phyloP scores from a whole-genome alignment of 768 basidiomycete genomes.

The Phylloporus scabripes region DNA sequence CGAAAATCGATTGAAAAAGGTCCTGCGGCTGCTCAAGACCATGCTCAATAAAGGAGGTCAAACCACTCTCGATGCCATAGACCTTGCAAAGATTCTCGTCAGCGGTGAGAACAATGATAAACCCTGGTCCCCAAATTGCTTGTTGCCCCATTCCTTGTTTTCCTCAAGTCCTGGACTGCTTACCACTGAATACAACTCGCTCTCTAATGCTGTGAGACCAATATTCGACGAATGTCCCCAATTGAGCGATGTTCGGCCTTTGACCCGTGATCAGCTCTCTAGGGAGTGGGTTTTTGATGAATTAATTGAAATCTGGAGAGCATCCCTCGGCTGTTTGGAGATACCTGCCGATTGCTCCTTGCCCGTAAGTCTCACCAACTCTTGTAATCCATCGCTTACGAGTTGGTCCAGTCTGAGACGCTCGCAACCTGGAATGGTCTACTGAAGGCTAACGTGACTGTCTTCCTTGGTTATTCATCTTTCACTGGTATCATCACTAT shows the following conservation, averaged over 20 bases:
- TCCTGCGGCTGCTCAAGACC: slow-evolving; percentile 43
- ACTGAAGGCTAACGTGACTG: slow-evolving; percentile 42
- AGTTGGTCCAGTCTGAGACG: slow-evolving; percentile 38
- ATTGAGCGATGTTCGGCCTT: slow-evolving; percentile 48
- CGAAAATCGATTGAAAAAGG: slow-evolving; percentile 38
- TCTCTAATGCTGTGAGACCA: slow-evolving; percentile 45
- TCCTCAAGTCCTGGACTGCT: slow-evolving; percentile 53
- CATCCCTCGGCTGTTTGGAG: slow-evolving; percentile 39
- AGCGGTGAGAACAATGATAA: slow-evolving; percentile 31
- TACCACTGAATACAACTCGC: slow-evolving; percentile 43
- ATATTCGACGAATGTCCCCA: slow-evolving; percentile 51
- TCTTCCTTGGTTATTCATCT: slow-evolving; percentile 48
- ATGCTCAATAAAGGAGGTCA: slow-evolving; percentile 56
- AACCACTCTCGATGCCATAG: slow-evolving; percentile 51
- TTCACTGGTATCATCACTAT: slow-evolving; percentile 3
- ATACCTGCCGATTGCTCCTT: slow-evolving; percentile 40
- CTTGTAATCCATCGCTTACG: slow-evolving; percentile 1
- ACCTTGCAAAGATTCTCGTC: slow-evolving; percentile 40
- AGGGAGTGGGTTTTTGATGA: slow-evolving; percentile 48
- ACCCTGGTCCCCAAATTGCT: slow-evolving; percentile 42
- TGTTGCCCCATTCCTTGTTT: slow-evolving; percentile 52
- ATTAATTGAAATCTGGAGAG: slow-evolving; percentile 51
- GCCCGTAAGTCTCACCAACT: slow-evolving; percentile 40
- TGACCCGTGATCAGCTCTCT: slow-evolving; percentile 54
- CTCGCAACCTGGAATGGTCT: slow-evolving; percentile 54